phyloP scores from a whole-genome alignment of 139 green algal species.

The Dunaliella sp. region DNA sequence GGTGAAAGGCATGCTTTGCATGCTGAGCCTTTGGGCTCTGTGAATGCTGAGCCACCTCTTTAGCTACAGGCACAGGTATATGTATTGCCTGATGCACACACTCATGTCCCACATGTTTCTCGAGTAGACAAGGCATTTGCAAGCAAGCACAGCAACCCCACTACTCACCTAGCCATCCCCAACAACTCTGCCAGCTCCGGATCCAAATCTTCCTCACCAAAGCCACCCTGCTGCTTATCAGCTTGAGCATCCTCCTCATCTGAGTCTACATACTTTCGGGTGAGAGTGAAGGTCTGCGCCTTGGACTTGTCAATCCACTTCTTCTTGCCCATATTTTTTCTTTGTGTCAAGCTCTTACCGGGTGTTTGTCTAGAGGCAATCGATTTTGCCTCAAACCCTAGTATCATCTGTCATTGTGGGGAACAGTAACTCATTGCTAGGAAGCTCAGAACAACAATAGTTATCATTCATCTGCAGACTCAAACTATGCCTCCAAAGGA shows the following conservation, averaged over 20 bases:
- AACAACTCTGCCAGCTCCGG: not conserved
- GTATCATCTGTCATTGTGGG: too few relatives aligned
- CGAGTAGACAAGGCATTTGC: not conserved
- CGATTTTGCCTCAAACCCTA: too few relatives aligned
- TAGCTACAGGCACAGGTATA: too few relatives aligned
- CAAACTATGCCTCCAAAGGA: too few relatives aligned
- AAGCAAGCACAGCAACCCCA: not conserved
- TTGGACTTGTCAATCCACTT: slow-evolving; percentile 87
- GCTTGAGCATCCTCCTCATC: slow-evolving; percentile 15
- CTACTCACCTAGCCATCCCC: not conserved
- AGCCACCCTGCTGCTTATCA: not conserved
- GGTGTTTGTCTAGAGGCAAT: too few relatives aligned
- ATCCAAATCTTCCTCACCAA: not conserved
- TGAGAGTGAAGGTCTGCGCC: slow-evolving; percentile 68
- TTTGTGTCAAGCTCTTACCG: too few relatives aligned
- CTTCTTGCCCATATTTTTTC: slow-evolving; percentile 65
- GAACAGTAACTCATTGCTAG: too few relatives aligned
- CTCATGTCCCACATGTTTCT: too few relatives aligned
- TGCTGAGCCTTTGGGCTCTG: slow-evolving; percentile 7
- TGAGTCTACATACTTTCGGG: slow-evolving; percentile 22
- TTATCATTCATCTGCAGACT: too few relatives aligned
- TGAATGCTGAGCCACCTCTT: not conserved
- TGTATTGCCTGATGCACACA: too few relatives aligned
- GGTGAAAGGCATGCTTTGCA: not conserved
- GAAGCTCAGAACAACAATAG: too few relatives aligned